Conservation (phyloP, 495 filamentous ascomycete genomes). For the Talaromyces adpressus region DNA sequence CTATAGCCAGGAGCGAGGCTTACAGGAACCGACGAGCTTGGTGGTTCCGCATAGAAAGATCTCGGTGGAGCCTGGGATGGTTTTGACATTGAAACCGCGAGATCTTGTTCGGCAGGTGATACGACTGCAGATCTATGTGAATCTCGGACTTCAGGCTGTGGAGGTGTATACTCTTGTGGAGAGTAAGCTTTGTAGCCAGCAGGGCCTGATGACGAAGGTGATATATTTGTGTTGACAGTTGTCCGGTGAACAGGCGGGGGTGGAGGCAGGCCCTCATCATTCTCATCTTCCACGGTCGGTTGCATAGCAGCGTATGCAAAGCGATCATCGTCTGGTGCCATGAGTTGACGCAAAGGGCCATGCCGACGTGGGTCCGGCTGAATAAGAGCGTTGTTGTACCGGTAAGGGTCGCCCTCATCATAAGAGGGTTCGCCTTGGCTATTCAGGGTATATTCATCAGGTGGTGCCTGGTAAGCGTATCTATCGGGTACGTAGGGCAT, state of each 20-base stretch:
- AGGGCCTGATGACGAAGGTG: constrained; percentile 21
- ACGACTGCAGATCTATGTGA: neutral
- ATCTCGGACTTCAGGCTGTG: constrained; percentile 8
- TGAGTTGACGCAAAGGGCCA: constrained; percentile 14
- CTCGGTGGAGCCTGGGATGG: constrained; percentile 9
- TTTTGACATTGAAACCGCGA: constrained; percentile 40
- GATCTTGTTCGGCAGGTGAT: constrained; percentile 38
- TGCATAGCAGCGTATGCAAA: constrained; percentile 52
- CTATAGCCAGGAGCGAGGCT: constrained; percentile 68
- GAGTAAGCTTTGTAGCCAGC: constrained; percentile 30
- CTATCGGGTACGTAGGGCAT: constrained; percentile 15
- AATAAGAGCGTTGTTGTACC: constrained; percentile 17
- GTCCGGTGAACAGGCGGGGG: constrained; percentile 43
- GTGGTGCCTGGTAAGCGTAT: neutral
- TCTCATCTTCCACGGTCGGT: constrained; percentile 62
- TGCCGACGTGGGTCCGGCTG: constrained; percentile 17
- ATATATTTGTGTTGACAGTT: constrained; percentile 21
- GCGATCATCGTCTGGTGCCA: constrained; percentile 23
- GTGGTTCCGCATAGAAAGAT: constrained; percentile 25
- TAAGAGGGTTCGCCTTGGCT: neutral
- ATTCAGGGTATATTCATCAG: neutral
- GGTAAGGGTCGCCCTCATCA: constrained; percentile 8
- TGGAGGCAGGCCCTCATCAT: constrained; percentile 45
- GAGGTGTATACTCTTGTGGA: constrained; percentile 21
- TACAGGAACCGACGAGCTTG: constrained; percentile 46